Conservation (phyloP, 1,139 yeast species). For the Nakaseomyces sp. region DNA sequence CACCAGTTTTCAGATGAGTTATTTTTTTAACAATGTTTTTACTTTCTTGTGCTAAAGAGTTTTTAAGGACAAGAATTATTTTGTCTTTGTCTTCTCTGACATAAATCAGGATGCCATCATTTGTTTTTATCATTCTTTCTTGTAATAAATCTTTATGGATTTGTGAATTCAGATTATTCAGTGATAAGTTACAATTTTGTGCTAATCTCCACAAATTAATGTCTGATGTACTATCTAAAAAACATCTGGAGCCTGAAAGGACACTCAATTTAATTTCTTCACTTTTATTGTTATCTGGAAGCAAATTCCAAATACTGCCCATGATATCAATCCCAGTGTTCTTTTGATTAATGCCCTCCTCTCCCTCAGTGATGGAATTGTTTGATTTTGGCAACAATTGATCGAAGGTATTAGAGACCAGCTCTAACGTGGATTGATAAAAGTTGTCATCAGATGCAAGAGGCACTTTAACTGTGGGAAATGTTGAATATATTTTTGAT, state of each 20-base stretch:
- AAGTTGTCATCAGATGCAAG: constrained; percentile 6
- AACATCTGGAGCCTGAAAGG: constrained; percentile 9
- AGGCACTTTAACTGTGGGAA: constrained; percentile 4
- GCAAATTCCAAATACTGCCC: constrained; percentile 18
- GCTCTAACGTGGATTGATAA: constrained; percentile 16
- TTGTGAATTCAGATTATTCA: neutral
- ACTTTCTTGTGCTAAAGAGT: constrained; percentile 9
- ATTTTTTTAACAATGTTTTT: constrained; percentile 1
- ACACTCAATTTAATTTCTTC: neutral
- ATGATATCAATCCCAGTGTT: constrained; percentile 18
- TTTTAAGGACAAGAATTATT: constrained; percentile 20
- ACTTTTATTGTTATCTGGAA: constrained; percentile 1
- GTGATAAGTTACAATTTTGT: neutral
- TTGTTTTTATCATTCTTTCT: constrained; percentile 25
- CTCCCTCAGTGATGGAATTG: neutral
- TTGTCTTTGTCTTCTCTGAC: constrained; percentile 16
- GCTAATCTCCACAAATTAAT: constrained; percentile 21
- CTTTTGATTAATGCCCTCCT: constrained; percentile 4
- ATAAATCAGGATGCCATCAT: constrained; percentile 29
- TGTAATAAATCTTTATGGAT: constrained; percentile 10
- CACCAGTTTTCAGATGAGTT: neutral
- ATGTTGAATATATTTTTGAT: constrained; percentile 14
- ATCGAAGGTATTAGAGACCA: constrained; percentile 26
- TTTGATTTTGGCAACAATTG: constrained; percentile 10
- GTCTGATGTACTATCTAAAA: constrained; percentile 18